Base-by-base conservation (phyloP, 2,329 filamentous ascomycete genomes). In the Talaromyces verruculosus region DNA sequence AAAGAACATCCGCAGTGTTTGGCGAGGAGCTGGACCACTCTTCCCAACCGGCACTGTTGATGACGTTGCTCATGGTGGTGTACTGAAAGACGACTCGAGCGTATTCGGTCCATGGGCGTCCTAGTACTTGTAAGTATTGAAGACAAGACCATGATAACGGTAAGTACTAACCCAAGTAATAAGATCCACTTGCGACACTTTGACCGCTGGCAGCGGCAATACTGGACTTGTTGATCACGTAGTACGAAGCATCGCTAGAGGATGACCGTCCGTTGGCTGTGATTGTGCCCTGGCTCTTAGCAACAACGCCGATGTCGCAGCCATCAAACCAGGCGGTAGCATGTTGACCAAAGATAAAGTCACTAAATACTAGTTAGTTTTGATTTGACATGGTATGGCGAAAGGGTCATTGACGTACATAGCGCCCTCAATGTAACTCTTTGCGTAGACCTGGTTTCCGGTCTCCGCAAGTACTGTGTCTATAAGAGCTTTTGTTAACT, bases 1-100 rank as follows among this genome's bases (percentile, higher is more conserved):
- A 89, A 30, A 79, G 74, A 1, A 89, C 84, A 51, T 85, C 76
- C 39, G 78, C 79, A 1, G 84, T 87, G 41, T 81, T 79, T n/a
- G 79, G 72, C 51, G 83, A 78, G 2, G 77, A 78, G 1, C 69
- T 76, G 65, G 81, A 82, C 88, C 88, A 90, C 33, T 78, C 72
- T 1, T 70, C 73, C 87, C 88, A 90, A 0, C 88, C 88, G 0
- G 83, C 82, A 1, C 79, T 67, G 70, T 89, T 88, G 71, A 90
- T 82, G 22, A 89, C 85, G 28, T 77, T 75, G 8, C 59, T 63
- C 60, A 66, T 66, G 5, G 49, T 22, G 0, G 64, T 66, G 35
- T 63, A 63, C 25, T 66, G 64, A 19, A 66, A 66, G 25, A 66
- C 64, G n/a, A 66, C 64, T 15, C 64, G 49, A 25, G 64, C 64